Percentiles rank a stretch among this genome's conserved stretches.
These are phyloP conservation scores for Microstroma glucosiphilum DNA, from an alignment of 1,284 basidiomycete genomes.

Conservation along the genomic window DNA sequence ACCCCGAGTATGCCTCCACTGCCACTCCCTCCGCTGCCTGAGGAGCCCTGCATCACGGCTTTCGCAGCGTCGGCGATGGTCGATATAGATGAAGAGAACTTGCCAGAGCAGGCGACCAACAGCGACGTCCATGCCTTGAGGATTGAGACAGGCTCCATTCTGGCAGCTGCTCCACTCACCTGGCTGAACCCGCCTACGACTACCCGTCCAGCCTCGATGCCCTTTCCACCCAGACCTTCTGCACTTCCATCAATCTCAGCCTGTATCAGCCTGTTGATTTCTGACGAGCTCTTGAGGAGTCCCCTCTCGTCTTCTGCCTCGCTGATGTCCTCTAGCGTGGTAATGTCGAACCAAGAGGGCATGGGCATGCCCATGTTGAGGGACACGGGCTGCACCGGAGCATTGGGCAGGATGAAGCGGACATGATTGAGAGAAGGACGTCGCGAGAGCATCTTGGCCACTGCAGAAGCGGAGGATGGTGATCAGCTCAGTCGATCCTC, in stretches of 20 bases:
- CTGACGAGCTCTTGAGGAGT: constrained; percentile 32
- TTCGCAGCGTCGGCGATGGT: not conserved
- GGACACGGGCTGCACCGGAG: constrained; percentile 46
- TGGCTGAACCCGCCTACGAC: constrained; percentile 25
- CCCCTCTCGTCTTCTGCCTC: constrained; percentile 44
- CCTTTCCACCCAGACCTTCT: constrained; percentile 29
- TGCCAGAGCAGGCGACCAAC: too few species aligned
- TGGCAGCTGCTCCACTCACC: not conserved
- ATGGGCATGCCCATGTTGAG: constrained; percentile 49
- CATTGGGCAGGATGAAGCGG: constrained; percentile 48
- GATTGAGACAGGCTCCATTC: not conserved
- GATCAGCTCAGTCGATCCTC: not conserved
- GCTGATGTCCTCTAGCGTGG: constrained; percentile 37
- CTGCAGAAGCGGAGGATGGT: constrained; percentile 9
- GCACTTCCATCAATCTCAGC: constrained; percentile 41
- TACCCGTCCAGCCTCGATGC: constrained; percentile 38
- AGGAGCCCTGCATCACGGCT: not conserved
- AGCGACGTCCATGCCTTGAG: not conserved
- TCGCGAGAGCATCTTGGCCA: constrained; percentile 44
- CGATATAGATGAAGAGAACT: too few species aligned
- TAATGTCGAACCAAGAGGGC: constrained; percentile 47
- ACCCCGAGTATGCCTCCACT: constrained; percentile 28
- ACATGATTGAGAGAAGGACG: constrained; percentile 42
- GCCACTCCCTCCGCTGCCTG: too few species aligned
- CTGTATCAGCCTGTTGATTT: constrained; percentile 38